These are phyloP conservation scores for Salvia sclarea DNA, from an alignment of 305 asterid genomes.

Conservation along the genomic window DNA sequence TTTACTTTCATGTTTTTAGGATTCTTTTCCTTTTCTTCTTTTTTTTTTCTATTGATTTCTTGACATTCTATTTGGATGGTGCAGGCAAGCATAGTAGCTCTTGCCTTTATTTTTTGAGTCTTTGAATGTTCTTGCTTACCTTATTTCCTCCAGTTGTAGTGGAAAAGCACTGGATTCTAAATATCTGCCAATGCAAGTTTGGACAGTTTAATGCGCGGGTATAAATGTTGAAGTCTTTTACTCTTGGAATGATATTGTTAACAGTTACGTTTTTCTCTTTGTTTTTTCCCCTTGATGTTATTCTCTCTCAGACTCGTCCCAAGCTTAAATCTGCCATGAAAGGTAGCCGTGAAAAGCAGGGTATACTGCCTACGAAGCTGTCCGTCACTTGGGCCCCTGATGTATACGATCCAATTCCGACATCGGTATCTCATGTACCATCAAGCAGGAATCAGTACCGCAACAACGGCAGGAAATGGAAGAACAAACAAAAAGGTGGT, in stretches of 20 bases:
- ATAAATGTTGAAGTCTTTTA: background rate
- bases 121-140: slow-evolving; percentile 15
- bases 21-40: background rate
- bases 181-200: background rate
- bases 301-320: slow-evolving; percentile 52
- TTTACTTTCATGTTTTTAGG: background rate
- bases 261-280: slow-evolving; percentile 21
- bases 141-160: background rate
- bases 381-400: slow-evolving; percentile 90
- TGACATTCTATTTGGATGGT: background rate
- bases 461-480: slow-evolving; percentile 57
- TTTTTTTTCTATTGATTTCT: background rate
- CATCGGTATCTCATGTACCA: slow-evolving; percentile 80
- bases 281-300: slow-evolving; percentile 31
- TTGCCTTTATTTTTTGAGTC: background rate
- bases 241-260: slow-evolving; percentile 17
- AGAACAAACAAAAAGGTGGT: slow-evolving; percentile 67
- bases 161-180: slow-evolving; percentile 10
- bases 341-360: slow-evolving; percentile 88
- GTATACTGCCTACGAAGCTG: slow-evolving; percentile 56
- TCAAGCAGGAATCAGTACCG: slow-evolving; percentile 53
- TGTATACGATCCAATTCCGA: slow-evolving; percentile 89
- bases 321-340: slow-evolving; percentile 81
- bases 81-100: slow-evolving; percentile 24
- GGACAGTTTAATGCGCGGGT: background rate